A percentile compares a stretch with the other conserved stretches of the same genome.
These are phyloP conservation scores for Cladophialophora yegresii DNA, from an alignment of 2,329 filamentous ascomycete species.

Conservation along the genomic window DNA sequence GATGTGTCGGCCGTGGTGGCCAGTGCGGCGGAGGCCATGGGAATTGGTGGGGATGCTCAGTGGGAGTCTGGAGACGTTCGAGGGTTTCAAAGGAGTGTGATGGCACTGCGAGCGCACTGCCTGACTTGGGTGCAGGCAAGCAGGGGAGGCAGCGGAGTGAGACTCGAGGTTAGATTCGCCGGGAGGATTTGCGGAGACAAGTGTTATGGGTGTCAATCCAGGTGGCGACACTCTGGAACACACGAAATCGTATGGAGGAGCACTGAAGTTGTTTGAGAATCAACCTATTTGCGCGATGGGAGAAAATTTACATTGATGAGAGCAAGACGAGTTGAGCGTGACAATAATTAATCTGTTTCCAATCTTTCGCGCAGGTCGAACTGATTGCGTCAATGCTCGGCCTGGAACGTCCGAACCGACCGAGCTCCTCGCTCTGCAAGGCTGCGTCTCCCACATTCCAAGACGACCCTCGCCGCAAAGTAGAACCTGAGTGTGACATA, in stretches of 20 bases:
- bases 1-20: conserved; percentile 43
- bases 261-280: neutral
- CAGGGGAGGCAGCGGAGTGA: neutral
- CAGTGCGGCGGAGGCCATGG: conserved; percentile 49
- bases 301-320: neutral
- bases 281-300: neutral
- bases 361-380: conserved; percentile 14
- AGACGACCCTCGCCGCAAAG: neutral
- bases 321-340: neutral
- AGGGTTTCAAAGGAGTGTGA: neutral
- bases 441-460: neutral
- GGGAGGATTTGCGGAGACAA: neutral
- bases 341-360: neutral
- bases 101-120: neutral
- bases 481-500: neutral
- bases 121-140: neutral
- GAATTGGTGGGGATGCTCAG: neutral
- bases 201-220: neutral
- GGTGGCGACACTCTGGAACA: neutral
- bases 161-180: neutral
- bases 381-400: conserved; percentile 28
- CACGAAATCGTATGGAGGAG: neutral
- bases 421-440: conserved; percentile 19
- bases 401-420: conserved; percentile 25
- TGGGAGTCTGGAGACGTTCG: neutral